These are phyloP conservation scores for Aspergillus sp. DNA, from an alignment of 2,329 filamentous ascomycete species.

Conservation along the genomic window DNA sequence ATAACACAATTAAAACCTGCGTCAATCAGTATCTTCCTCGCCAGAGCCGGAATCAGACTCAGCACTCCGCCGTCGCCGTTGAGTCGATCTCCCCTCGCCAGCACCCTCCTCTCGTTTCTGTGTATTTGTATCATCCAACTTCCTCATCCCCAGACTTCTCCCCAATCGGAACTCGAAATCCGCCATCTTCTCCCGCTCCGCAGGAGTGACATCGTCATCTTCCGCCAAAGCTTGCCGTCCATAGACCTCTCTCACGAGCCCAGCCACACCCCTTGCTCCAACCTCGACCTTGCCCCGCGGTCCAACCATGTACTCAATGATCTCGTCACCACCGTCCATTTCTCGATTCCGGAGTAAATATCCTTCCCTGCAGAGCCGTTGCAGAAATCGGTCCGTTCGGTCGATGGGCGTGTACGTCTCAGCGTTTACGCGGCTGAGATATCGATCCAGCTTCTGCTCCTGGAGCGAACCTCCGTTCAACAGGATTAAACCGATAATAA, in stretches of 20 bases:
- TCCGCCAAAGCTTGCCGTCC: slow-evolving; percentile 32
- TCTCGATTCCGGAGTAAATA: slow-evolving; percentile 79
- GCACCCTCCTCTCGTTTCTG: slow-evolving; percentile 10
- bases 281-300: slow-evolving; percentile 84
- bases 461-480: slow-evolving; percentile 71
- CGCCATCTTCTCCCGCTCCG: slow-evolving; percentile 42
- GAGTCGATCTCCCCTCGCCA: slow-evolving; percentile 2
- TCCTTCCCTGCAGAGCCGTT: slow-evolving; percentile 74
- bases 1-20: background rate
- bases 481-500: slow-evolving; percentile 74
- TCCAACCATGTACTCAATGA: slow-evolving; percentile 79
- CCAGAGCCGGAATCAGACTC: slow-evolving; percentile 1
- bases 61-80: background rate
- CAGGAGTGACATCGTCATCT: slow-evolving; percentile 15
- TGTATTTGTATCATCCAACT: background rate
- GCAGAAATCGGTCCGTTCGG: slow-evolving; percentile 72
- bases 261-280: slow-evolving; percentile 71
- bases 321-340: slow-evolving; percentile 67
- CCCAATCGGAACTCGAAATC: slow-evolving; percentile 62
- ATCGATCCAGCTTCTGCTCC: slow-evolving; percentile 75
- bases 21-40: slow-evolving; percentile 11
- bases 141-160: slow-evolving; percentile 59
- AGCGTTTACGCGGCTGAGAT: slow-evolving; percentile 72
- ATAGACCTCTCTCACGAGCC: slow-evolving; percentile 62
- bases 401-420: slow-evolving; percentile 72